phyloP scores from a whole-genome alignment of 2,329 filamentous ascomycete species.

The Sporothrix humicola region DNA sequence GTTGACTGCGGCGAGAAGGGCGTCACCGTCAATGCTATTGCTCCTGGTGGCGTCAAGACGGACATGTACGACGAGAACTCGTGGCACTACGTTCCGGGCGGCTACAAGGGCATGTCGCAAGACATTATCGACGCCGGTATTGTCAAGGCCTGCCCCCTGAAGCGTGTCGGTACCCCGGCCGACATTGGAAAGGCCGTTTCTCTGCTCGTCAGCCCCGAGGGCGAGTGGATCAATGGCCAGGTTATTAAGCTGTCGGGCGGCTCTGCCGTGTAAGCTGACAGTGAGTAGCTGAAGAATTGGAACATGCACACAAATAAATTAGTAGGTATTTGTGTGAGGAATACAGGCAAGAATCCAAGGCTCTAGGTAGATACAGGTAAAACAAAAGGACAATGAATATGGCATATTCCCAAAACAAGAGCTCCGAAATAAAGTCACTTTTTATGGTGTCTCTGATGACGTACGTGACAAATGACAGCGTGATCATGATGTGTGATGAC shows the following conservation, averaged over 20 bases:
- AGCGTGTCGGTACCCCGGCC: slow-evolving; percentile 61
- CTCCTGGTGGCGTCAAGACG: slow-evolving; percentile 74
- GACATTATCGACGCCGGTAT: slow-evolving; percentile 62
- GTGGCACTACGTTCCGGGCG: slow-evolving; percentile 68
- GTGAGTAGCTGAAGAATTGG: neutral
- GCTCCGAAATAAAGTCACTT: too few relatives aligned
- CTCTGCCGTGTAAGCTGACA: slow-evolving; percentile 41
- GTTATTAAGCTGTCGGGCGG: slow-evolving; percentile 50
- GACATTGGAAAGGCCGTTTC: slow-evolving; percentile 65
- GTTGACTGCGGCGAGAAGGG: slow-evolving; percentile 71
- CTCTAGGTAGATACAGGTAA: neutral
- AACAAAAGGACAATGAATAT: neutral
- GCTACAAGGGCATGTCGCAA: slow-evolving; percentile 56
- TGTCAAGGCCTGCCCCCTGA: slow-evolving; percentile 62
- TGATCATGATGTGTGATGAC: too few relatives aligned
- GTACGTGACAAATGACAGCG: too few relatives aligned
- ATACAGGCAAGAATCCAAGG: too few relatives aligned
- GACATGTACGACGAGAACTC: slow-evolving; percentile 78
- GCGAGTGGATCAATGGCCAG: slow-evolving; percentile 67
- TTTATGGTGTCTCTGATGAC: too few relatives aligned
- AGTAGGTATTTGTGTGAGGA: neutral
- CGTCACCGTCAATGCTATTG: slow-evolving; percentile 75
- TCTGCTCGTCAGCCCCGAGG: slow-evolving; percentile 61
- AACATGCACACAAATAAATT: neutral
- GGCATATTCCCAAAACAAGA: too few relatives aligned